A percentile compares a stretch with the other conserved stretches of the same genome.
These are phyloP conservation scores for Moricandia arvensis DNA, from an alignment of 345 rosid species.

Conservation along the genomic window DNA sequence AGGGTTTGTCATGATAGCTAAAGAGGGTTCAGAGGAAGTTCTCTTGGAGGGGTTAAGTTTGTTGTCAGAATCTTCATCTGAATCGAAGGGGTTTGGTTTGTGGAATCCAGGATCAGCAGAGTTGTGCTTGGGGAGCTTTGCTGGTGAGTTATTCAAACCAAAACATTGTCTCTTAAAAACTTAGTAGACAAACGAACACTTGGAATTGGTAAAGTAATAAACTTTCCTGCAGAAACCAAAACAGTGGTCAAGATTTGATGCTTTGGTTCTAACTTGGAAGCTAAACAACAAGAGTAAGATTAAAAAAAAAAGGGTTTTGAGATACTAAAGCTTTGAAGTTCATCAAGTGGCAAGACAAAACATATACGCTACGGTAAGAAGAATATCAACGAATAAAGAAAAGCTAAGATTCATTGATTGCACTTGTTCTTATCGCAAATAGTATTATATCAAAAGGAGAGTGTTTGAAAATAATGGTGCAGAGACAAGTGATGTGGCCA, in stretches of 20 bases:
- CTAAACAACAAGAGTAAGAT: neutral
- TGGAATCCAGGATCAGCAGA: slow-evolving; percentile 36
- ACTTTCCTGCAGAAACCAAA: slow-evolving; percentile 36
- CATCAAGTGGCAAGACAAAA: neutral
- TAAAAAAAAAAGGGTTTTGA: neutral
- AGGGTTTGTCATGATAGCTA: slow-evolving; percentile 49
- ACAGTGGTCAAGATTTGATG: slow-evolving; percentile 5
- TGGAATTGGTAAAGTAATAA: slow-evolving; percentile 19
- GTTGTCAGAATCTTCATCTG: slow-evolving; percentile 34
- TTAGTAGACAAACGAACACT: neutral
- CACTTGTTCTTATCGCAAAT: too few relatives aligned
- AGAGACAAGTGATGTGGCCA: too few relatives aligned
- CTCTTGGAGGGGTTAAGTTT: slow-evolving; percentile 42
- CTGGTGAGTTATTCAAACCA: slow-evolving; percentile 58
- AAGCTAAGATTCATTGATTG: too few relatives aligned
- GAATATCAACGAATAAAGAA: neutral
- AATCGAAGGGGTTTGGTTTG: slow-evolving; percentile 22
- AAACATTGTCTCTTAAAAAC: slow-evolving; percentile 42
- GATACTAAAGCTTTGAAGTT: neutral
- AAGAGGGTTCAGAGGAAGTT: slow-evolving; percentile 54
- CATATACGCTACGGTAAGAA: neutral
- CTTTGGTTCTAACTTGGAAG: slow-evolving; percentile 24
- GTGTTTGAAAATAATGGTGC: too few relatives aligned
- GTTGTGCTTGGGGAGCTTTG: slow-evolving; percentile 52
- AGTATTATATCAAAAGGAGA: too few relatives aligned